Evolutionary conservation across 176 grass and related monocot species (phyloP).

Genomic region (Carex littledalei): DNA sequence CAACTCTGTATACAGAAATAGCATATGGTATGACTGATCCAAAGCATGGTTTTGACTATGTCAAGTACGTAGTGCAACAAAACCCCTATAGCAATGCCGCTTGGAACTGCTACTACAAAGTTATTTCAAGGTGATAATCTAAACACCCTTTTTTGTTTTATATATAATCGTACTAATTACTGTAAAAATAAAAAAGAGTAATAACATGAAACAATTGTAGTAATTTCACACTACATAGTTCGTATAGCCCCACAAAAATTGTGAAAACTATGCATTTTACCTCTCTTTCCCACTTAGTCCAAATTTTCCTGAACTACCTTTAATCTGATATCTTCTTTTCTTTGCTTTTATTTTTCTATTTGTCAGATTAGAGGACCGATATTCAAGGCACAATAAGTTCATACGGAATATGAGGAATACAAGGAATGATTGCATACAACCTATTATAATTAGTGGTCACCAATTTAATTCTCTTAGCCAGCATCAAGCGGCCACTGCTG

Average conservation of each 20-base stretch:
- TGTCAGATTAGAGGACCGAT: slow-evolving; percentile 62
- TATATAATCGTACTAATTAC: neutral
- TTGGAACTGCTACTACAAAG: slow-evolving; percentile 95
- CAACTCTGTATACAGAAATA: slow-evolving; percentile 52
- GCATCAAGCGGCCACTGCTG: slow-evolving; percentile 71
- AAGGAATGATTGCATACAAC: slow-evolving; percentile 55
- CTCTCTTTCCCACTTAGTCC: neutral
- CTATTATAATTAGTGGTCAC: slow-evolving; percentile 71
- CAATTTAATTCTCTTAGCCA: slow-evolving; percentile 79
- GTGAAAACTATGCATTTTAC: neutral
- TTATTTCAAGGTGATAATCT: slow-evolving; percentile 65
- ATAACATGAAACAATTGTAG: neutral
- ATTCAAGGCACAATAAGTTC: slow-evolving; percentile 64
- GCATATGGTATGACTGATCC: slow-evolving; percentile 77
- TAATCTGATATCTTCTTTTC: slow-evolving; percentile 4
- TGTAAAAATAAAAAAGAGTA: neutral
- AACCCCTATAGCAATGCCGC: slow-evolving; percentile 67
- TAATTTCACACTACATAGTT: neutral
- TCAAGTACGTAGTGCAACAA: slow-evolving; percentile 67
- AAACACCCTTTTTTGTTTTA: slow-evolving; percentile 1
- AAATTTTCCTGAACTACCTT: neutral
- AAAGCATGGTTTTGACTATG: slow-evolving; percentile 87
- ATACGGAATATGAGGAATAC: slow-evolving; percentile 47
- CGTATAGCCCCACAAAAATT: neutral
- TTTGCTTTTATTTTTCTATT: slow-evolving; percentile 25